Percentiles rank a stretch among this genome's conserved stretches.
phyloP scores from a whole-genome alignment of 2,329 filamentous ascomycete genomes.

The Grosmannia serpens region DNA sequence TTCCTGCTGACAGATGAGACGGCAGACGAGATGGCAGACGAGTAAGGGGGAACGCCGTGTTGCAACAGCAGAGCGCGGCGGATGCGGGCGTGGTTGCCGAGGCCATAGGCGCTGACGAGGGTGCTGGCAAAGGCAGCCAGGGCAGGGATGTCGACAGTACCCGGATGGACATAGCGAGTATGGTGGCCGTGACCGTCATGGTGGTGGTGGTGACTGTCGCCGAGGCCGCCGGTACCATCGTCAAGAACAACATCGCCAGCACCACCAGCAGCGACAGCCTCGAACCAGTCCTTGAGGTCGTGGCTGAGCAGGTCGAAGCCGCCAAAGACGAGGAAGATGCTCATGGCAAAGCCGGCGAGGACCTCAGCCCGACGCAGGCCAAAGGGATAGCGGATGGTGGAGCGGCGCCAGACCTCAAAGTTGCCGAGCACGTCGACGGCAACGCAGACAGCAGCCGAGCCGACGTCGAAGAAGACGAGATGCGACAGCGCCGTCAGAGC shows the following conservation, averaged over 20 bases:
- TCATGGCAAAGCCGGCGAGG: constrained; percentile 89
- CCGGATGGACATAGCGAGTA: constrained; percentile 47
- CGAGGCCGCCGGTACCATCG: constrained; percentile 28
- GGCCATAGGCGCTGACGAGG: constrained; percentile 70
- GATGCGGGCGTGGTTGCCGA: constrained; percentile 86
- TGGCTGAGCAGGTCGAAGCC: constrained; percentile 92
- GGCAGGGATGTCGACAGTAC: constrained; percentile 71
- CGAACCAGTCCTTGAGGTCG: constrained; percentile 84
- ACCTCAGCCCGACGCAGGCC: constrained; percentile 87
- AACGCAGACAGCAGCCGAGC: constrained; percentile 84
- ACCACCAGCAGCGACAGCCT: constrained; percentile 24
- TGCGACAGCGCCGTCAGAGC: constrained; percentile 89
- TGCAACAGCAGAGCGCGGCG: constrained; percentile 61
- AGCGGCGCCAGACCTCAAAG: constrained; percentile 94
- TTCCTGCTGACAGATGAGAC: background rate
- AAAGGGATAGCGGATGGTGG: constrained; percentile 87
- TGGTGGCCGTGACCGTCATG: constrained; percentile 27
- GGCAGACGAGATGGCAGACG: constrained; percentile 28
- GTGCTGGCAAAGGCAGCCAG: constrained; percentile 74
- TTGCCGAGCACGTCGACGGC: constrained; percentile 88
- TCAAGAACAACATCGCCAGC: background rate
- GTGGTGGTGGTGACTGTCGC: background rate
- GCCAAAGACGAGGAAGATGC: constrained; percentile 93
- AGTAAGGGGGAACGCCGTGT: constrained; percentile 42
- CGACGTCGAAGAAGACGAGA: constrained; percentile 87